Evolutionary conservation across 352 stramenopile genomes (phyloP), one percentile per base, ranked within the genome.

Genomic region (Globisporangium alternatum): DNA sequence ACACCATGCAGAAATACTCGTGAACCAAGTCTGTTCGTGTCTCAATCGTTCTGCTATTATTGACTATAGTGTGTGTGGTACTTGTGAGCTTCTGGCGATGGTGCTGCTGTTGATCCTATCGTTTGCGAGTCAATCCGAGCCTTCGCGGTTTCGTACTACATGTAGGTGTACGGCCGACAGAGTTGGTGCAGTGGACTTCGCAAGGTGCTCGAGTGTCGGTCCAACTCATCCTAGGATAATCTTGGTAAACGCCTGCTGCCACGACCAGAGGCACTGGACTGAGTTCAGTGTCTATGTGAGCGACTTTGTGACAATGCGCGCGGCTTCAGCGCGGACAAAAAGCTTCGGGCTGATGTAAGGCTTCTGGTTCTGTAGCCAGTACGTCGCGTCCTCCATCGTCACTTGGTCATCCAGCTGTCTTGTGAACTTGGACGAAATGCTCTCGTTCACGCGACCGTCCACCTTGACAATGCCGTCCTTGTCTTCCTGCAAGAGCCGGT

Each of bases 341-440:
- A 94, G 78, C 78, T 94, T 94, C 9, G 87, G 70, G 33, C 80
- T 77, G 51, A 94, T 67, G 66, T 93, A 94, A 49, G 87, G 85
- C 70, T 93, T 93, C 57, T 96, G 87, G 58, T 73, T 91, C 48
- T 83, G 59, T n/a, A 96, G 64, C 85, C 84, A 96, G 65, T 84
- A 96, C 21, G 71, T 83, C 30, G 85, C 87, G 44, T 96, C 87
- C 37, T 93, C 87, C 64, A 91, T 85, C 25, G 85, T 91, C 33
- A 96, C 80, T 65, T 96, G 80, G 69, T 83, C 77, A 62, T 94
- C 85, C 13, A 74, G 60, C 3, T 75, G 70, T 5, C 81, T 81
- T 9, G 70, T 49, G n/a, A 78, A 80, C 57, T 78, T 88, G 6
- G 67, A 39, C 33, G 74, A 69, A 48, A 96, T 88, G 58, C 83